Evolutionary conservation across 176 grass and related monocot species (phyloP), one percentile per base, ranked within the genome.

Genomic region (Zoysia pacifica): DNA sequence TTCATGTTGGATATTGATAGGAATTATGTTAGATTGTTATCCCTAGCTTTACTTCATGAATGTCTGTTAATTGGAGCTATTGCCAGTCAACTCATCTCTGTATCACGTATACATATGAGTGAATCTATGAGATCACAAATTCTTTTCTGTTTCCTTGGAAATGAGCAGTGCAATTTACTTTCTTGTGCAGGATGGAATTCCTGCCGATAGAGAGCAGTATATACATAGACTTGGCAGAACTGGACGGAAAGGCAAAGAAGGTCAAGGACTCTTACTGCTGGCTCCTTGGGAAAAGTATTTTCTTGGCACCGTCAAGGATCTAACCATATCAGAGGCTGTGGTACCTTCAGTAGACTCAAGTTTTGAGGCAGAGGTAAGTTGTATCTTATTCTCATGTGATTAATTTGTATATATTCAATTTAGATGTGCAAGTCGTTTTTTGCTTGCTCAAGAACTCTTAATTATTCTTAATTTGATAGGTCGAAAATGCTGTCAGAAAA

Each of bases 211-310:
- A 84, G 88, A 88, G 40, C 93, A 97, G 50, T 97, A 97, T 80
- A 97, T 97, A 89, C 93, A 97, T 85, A 84, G 93, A 89, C 88
- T 93, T 70, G 93, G 91, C 78, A 76, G 93, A 75, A 97, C 94
- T n/a, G 94, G 88, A 65, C 78, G 94, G 56, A 97, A 75, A 89
- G 91, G 94, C 40, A 97, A 93, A 69, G 94, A 89, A 89, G 94
- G 94, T 16, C 87, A 80, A 82, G 94, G 94, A 40, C 70, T 93
- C 63, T 79, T 97, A 74, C 80, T 97, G 16, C 78, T 93, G 76
- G 90, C 94, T 89, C 91, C 88, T 55, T 97, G 94, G 94, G 94
- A 97, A 75, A 85, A 70, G 50, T 61, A 81, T 72, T 97, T 93
- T 82, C 75, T 97, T 70, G 41, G 45, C 65, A 76, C 81, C 11